Percentiles rank a stretch among this genome's conserved stretches.
phyloP scores from a whole-genome alignment of 2,329 filamentous ascomycete genomes.

The Colletotrichum cereale region DNA sequence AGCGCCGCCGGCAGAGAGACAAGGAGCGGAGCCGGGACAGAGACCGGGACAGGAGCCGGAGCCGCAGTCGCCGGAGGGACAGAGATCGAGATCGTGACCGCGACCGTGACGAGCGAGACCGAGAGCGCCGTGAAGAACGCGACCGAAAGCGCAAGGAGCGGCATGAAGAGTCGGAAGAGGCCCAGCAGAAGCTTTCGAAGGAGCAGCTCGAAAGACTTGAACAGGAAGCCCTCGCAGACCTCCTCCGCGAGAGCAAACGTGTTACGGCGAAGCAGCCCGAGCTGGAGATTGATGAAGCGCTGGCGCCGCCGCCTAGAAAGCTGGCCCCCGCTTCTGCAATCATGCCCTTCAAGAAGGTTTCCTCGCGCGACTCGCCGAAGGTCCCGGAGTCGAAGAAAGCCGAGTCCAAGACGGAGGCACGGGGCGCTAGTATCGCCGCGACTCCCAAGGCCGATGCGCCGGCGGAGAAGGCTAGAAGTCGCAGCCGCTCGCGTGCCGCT shows the following conservation, averaged over 20 bases:
- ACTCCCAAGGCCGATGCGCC: conserved; percentile 27
- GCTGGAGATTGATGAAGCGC: conserved; percentile 65
- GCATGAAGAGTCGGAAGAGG: conserved; percentile 57
- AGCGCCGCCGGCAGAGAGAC: conserved; percentile 61
- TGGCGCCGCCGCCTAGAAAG: conserved; percentile 68
- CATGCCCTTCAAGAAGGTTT: conserved; percentile 62
- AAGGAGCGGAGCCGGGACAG: conserved; percentile 55
- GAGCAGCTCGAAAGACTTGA: conserved; percentile 70
- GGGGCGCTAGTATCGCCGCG: conserved; percentile 43
- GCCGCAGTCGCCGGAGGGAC: conserved; percentile 44
- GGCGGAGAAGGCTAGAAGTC: conserved; percentile 40
- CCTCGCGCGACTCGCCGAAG: conserved; percentile 57
- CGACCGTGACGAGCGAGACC: conserved; percentile 48
- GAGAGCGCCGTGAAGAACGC: conserved; percentile 45
- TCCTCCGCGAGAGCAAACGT: conserved; percentile 70
- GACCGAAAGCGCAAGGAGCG: conserved; percentile 52
- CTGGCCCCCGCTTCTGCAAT: conserved; percentile 69
- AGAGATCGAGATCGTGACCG: conserved; percentile 47
- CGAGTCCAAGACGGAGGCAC: conserved; percentile 50
- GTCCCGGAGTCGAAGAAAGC: conserved; percentile 56
- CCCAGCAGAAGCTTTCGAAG: conserved; percentile 67
- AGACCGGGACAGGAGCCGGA: conserved; percentile 50
- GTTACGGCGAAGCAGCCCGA: conserved; percentile 63
- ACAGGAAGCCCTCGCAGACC: conserved; percentile 68
- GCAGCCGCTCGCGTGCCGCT: conserved; percentile 45